A percentile compares a stretch with the other conserved stretches of the same genome.
Conservation (phyloP, 2,329 filamentous ascomycete genomes). For the Nectriaceae sp. region DNA sequence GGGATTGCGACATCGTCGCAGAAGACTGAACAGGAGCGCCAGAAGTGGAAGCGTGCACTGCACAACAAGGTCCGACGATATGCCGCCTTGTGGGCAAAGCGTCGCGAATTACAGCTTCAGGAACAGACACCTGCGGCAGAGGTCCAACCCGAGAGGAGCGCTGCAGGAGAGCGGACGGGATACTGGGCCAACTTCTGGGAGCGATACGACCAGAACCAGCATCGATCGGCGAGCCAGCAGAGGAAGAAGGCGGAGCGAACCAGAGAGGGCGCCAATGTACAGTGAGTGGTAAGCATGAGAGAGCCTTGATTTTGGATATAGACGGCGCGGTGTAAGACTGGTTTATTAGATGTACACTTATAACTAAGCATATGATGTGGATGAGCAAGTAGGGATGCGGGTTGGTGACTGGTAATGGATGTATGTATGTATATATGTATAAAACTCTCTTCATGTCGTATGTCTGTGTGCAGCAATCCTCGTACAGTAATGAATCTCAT, state of each 20-base stretch:
- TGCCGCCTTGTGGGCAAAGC: constrained; percentile 22
- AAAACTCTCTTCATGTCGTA: not conserved
- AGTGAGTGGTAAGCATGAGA: not conserved
- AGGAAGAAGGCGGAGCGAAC: not conserved
- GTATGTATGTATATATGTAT: constrained; percentile 10
- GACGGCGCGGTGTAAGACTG: not conserved
- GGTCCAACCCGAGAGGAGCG: not conserved
- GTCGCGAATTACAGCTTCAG: constrained; percentile 9
- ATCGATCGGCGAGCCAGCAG: constrained; percentile 1
- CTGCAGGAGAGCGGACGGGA: constrained; percentile 12
- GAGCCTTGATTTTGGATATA: not conserved
- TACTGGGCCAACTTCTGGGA: constrained; percentile 29
- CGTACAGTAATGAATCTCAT: no score
- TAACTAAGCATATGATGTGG: not conserved
- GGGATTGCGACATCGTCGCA: constrained; percentile 6
- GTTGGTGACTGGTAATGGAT: no score
- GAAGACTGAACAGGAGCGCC: constrained; percentile 5
- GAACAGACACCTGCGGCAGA: not conserved
- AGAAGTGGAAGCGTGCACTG: constrained; percentile 20
- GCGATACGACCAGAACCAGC: constrained; percentile 25
- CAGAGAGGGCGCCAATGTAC: not conserved
- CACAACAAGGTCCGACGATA: constrained; percentile 22
- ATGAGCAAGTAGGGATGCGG: not conserved
- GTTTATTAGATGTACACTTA: not conserved
- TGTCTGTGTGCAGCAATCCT: no score